Evolutionary conservation across 768 basidiomycete species (phyloP), one percentile per base, ranked within the genome.

Genomic region (Tulasnella sp.): DNA sequence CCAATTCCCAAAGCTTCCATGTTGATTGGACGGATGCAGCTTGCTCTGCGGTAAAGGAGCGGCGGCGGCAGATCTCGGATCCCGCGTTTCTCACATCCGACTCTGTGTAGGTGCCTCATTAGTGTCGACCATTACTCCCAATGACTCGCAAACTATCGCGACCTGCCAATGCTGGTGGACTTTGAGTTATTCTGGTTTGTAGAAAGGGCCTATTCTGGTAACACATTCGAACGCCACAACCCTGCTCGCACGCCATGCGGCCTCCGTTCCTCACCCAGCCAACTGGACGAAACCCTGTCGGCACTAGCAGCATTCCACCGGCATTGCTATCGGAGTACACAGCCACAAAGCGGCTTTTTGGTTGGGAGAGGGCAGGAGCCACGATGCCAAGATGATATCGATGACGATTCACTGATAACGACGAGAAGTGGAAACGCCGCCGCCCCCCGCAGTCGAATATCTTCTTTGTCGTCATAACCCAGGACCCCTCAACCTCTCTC

Each of bases 401-500:
- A 35, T 67, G 61, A 67, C 26, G 51, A 51, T 51, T 20, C 51
- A 51, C 51, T 18, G 61, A 67, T 67, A 67, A 67, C 61, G 32
- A 32, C 26, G n/a, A 29, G 15, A 35, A 29, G 10, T 16, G 3
- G 29, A 13, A 29, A 35, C 26, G 29, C n/a, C 26, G 7, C 26
- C 32, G 29, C 23, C 32, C 4, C 26, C 61, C 29, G 32, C 26
- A 67, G 61, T 35, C 32, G 61, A 18, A n/a, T 57, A 57, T 57
- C 61, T 16, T 67, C 61, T 35, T 29, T 67, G 61, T 67, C 61
- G 61, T 67, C 61, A 67, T 67, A 67, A 23, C 61, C 61, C 29
- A 29, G 26, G 3, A 6, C 15, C 32, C 61, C 61, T 15, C 32
- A 16, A 23, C 32, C 26, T 67, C 26, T 6, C 61, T 35, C 32